Evolutionary conservation across 2,329 filamentous ascomycete species (phyloP).

Genomic region (Ceratocystiopsis minuta): DNA sequence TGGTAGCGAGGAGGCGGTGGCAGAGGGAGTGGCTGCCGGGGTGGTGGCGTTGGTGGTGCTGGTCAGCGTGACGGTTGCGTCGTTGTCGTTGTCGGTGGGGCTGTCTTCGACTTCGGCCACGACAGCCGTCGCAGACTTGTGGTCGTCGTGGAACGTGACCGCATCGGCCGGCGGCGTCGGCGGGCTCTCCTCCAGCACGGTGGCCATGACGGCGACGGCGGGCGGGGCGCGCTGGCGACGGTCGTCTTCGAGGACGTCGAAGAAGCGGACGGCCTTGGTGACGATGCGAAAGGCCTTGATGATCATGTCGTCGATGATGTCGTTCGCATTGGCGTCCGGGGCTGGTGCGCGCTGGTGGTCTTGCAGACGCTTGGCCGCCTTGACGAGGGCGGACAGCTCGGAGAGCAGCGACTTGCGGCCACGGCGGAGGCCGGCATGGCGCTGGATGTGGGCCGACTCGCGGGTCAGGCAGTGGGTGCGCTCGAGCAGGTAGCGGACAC

Average conservation of each 20-base stretch:
- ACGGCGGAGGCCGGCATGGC: constrained; percentile 57
- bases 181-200: constrained; percentile 40
- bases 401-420: constrained; percentile 76
- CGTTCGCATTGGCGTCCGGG: constrained; percentile 43
- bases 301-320: constrained; percentile 81
- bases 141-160: constrained; percentile 26
- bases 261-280: constrained; percentile 74
- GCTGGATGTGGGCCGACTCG: constrained; percentile 57
- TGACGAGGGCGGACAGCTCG: constrained; percentile 77
- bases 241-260: constrained; percentile 66
- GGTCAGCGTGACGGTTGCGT: constrained; percentile 20
- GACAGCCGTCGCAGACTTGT: background rate
- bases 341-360: constrained; percentile 40
- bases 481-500: constrained; percentile 78
- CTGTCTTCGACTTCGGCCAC: constrained; percentile 3
- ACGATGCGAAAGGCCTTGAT: constrained; percentile 87
- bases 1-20: constrained; percentile 2
- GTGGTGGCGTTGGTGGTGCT: constrained; percentile 1
- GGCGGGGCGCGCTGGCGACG: constrained; percentile 28
- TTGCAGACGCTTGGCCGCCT: constrained; percentile 70
- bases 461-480: constrained; percentile 72
- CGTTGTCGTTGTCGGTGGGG: constrained; percentile 16
- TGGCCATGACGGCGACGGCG: constrained; percentile 40
- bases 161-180: constrained; percentile 46
- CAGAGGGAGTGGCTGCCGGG: background rate